Evolutionary conservation across 441 rosid genomes (phyloP).

Genomic region (Cnidoscolus chayamansa): DNA sequence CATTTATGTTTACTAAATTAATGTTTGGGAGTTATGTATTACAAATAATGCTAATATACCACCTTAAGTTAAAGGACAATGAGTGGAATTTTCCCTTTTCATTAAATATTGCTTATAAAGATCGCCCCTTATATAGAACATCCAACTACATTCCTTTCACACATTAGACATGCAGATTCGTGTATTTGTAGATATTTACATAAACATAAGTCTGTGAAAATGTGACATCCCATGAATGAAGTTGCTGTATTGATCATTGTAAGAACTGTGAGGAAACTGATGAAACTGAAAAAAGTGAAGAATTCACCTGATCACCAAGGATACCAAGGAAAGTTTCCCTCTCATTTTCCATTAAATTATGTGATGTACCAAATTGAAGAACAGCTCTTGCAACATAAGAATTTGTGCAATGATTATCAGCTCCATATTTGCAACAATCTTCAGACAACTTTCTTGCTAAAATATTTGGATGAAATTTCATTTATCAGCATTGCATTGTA

Average conservation of each 20-base stretch:
- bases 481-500: constrained; percentile 19
- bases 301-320: constrained; percentile 63
- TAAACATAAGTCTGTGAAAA: neutral
- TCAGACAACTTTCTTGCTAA: constrained; percentile 75
- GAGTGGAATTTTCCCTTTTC: no score
- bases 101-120: no score
- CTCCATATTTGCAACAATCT: constrained; percentile 71
- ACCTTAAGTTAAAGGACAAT: no score
- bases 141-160: neutral
- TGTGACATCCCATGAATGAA: neutral
- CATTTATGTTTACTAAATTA: no score
- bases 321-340: constrained; percentile 54
- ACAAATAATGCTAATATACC: no score
- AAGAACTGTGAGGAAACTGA: neutral
- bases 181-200: neutral
- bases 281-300: neutral
- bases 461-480: constrained; percentile 24
- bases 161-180: neutral
- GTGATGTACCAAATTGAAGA: constrained; percentile 62
- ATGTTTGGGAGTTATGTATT: no score
- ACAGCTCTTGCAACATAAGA: constrained; percentile 60
- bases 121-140: neutral
- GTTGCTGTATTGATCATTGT: neutral
- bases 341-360: constrained; percentile 70
- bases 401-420: constrained; percentile 44